These are phyloP conservation scores for Syncephalastrum sp. DNA, from an alignment of 371 early-diverging fungal genomes.

Conservation along the genomic window DNA sequence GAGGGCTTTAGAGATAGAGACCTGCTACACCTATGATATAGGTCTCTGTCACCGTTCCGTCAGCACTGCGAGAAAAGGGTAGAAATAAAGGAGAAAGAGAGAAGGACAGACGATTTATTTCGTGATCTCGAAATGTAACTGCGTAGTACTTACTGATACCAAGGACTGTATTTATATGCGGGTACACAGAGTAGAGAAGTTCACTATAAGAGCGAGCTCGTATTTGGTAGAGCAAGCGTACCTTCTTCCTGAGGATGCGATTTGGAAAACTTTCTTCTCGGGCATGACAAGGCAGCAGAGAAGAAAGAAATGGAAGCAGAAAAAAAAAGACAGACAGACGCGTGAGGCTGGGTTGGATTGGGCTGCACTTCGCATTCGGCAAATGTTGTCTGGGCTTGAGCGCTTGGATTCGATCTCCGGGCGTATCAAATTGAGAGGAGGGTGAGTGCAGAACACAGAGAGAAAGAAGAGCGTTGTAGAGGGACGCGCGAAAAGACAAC, in stretches of 20 bases:
- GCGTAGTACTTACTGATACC: conserved; percentile 35
- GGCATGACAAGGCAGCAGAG: conserved; percentile 12
- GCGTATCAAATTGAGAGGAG: background rate
- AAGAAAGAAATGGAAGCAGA: background rate
- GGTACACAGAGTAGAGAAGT: background rate
- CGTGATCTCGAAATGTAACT: background rate
- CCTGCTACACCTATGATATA: conserved; percentile 80
- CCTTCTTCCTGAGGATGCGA: conserved; percentile 43
- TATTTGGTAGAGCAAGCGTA: conserved; percentile 7
- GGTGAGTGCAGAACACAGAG: background rate
- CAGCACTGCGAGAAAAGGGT: conserved; percentile 27
- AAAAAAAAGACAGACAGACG: background rate
- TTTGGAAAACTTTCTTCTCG: conserved; percentile 25
- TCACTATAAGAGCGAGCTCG: background rate
- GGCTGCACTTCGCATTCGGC: background rate
- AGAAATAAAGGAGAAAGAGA: no score
- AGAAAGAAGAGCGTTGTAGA: no score
- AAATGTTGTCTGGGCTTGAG: background rate
- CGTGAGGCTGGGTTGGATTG: no score
- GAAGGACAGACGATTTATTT: background rate
- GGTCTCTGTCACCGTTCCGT: conserved; percentile 66
- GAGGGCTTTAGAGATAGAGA: conserved; percentile 19
- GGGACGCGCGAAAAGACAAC: no score
- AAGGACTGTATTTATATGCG: conserved; percentile 19
- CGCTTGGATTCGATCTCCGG: background rate